These are phyloP conservation scores for Neurospora tetrasperma DNA, from an alignment of 495 filamentous ascomycete genomes.

Conservation along the genomic window DNA sequence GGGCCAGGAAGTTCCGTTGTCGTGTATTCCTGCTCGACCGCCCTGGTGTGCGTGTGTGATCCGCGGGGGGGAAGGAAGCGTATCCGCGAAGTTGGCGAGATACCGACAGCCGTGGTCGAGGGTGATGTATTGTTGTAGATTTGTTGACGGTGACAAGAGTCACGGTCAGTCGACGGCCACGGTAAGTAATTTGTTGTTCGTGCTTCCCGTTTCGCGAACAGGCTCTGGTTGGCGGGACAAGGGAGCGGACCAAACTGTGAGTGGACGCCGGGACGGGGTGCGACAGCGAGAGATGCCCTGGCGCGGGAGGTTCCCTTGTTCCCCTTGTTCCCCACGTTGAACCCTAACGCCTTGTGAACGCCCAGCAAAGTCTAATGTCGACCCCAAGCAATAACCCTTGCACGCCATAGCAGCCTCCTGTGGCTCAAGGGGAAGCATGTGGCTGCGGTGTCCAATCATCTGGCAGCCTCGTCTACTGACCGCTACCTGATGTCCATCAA, in stretches of 20 bases:
- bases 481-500: background rate
- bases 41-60: background rate
- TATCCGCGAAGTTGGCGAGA: background rate
- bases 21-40: background rate
- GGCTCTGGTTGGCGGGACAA: slow-evolving; percentile 18
- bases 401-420: background rate
- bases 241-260: background rate
- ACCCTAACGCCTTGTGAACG: background rate
- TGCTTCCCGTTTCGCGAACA: slow-evolving; percentile 9
- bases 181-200: slow-evolving; percentile 12
- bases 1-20: background rate
- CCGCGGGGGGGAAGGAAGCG: background rate
- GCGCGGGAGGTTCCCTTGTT: background rate
- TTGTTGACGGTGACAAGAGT: slow-evolving; percentile 8
- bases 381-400: background rate
- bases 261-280: slow-evolving; percentile 3
- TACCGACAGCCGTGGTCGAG: background rate
- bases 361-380: background rate
- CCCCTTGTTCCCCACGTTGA: background rate
- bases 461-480: background rate
- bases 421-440: background rate
- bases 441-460: background rate
- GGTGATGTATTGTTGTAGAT: background rate
- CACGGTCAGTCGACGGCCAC: slow-evolving; percentile 2
- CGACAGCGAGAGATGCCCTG: too few species aligned